Evolutionary conservation across 805 yeast species (phyloP).

Genomic region (Lachancea thermotolerans): DNA sequence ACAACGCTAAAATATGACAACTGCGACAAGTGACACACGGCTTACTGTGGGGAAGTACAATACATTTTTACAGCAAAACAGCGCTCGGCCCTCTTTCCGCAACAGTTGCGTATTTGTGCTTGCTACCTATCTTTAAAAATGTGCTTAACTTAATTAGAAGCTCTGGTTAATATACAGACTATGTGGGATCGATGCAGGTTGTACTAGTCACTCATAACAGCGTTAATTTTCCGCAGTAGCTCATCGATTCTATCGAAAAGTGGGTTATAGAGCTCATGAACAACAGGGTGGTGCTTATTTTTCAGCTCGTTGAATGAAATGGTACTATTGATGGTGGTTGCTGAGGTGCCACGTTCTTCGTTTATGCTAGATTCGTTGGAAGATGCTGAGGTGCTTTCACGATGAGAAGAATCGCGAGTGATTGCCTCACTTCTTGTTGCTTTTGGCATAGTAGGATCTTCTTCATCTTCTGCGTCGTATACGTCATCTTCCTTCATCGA

Average conservation of each 20-base stretch:
- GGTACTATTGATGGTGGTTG: conserved; percentile 25
- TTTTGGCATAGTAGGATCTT: neutral
- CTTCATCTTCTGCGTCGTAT: conserved; percentile 10
- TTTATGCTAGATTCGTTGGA: conserved; percentile 26
- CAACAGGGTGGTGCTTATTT: conserved; percentile 36
- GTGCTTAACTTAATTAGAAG: neutral
- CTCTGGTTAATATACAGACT: neutral
- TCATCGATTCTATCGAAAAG: conserved; percentile 43
- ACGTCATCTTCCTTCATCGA: conserved; percentile 10
- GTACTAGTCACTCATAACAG: conserved; percentile 1
- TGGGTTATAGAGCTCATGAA: conserved; percentile 52
- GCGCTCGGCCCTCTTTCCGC: too few relatives aligned
- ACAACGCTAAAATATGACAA: too few relatives aligned
- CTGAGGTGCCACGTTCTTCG: conserved; percentile 19
- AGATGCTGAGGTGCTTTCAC: conserved; percentile 10
- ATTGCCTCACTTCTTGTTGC: neutral
- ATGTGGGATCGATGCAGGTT: neutral
- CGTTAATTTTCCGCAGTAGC: conserved; percentile 22
- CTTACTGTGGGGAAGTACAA: too few relatives aligned
- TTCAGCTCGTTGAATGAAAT: conserved; percentile 11
- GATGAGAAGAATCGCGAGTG: neutral
- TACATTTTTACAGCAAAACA: too few relatives aligned
- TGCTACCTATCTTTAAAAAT: too few relatives aligned
- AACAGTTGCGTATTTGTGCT: too few relatives aligned
- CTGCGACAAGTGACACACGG: too few relatives aligned